Percentiles rank a stretch among this genome's conserved stretches.
These are phyloP conservation scores for Epichloe festucae DNA, from an alignment of 2,329 filamentous ascomycete species.

Conservation along the genomic window DNA sequence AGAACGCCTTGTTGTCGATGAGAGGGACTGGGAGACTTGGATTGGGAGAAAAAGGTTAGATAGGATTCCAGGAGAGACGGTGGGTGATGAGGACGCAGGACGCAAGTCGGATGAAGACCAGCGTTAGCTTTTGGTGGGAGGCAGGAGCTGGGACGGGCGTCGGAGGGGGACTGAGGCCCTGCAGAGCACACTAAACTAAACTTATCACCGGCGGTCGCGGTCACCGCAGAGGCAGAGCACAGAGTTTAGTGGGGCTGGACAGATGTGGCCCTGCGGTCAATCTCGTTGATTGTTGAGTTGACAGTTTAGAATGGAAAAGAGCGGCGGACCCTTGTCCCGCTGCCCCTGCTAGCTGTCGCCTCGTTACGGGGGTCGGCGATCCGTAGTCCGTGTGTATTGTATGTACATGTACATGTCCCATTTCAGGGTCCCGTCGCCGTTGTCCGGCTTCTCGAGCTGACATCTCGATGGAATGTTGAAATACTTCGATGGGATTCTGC, in stretches of 20 bases:
- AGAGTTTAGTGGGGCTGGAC: too few species aligned
- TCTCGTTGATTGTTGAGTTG: conserved; percentile 5
- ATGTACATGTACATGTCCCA: background rate
- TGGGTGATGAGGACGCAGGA: background rate
- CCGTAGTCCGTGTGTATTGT: background rate
- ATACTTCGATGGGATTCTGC: background rate
- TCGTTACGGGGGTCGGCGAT: background rate
- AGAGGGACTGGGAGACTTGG: background rate
- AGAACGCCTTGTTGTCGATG: background rate
- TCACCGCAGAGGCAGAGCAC: too few species aligned
- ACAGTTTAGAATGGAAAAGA: background rate
- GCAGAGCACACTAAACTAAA: background rate
- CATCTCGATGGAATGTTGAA: background rate
- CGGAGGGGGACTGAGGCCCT: background rate
- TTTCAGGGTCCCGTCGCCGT: background rate
- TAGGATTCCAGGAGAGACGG: background rate
- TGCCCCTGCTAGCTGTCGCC: background rate
- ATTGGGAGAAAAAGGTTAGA: background rate
- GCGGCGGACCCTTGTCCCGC: background rate
- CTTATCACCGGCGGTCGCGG: too few species aligned
- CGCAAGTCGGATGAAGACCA: background rate
- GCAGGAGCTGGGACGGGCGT: background rate
- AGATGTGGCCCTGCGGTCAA: background rate
- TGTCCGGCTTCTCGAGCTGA: background rate
- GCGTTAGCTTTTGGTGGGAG: conserved; percentile 2